Evolutionary conservation across 2,329 filamentous ascomycete species (phyloP), one percentile per base, ranked within the genome.

Genomic region (Talaromyces sp.): DNA sequence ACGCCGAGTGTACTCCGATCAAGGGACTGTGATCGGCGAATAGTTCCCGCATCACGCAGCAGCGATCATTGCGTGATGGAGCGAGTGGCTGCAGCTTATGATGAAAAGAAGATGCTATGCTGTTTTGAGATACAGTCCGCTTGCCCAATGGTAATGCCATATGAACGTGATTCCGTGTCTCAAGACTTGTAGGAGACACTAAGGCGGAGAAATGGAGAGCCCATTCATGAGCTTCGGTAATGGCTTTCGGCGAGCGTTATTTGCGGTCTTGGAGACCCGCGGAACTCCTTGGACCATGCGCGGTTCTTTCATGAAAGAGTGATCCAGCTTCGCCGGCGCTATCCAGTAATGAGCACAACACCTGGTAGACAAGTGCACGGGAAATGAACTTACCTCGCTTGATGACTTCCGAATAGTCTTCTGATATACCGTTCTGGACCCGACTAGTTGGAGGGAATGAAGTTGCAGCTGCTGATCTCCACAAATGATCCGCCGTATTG

Each of bases 281-380:
- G 92, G 92, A n/a, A 92, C 87, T 39, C 93, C 93, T 74, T 96
- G 92, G 42, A 96, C 93, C 66, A 91, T 87, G 63, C 93, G 85
- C 33, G 93, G 93, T 76, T 97, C 93, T 74, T 92, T 91, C 92
- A 98, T 96, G 54, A 97, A 81, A 14, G 87, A 85, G 3, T 88
- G 84, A 70, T 99, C 95, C 9, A 99, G 83, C 71, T 91, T 93
- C 7, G 91, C 87, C 5, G 95, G 95, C 81, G 75, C 61, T 65
- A 50, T 33, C n/a, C 1, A 23, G 14, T 8, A 57, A 33, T 65
- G 37, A 65, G 48, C 33, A 44, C 18, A 59, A 48, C 11, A 16
- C 18, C n/a, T 25, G 31, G 3, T 28, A 14, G 28, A n/a, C 33
- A 52, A 33, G 12, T 44, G 14, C 37, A 56, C 23, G 46, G 7